A percentile compares a stretch with the other conserved stretches of the same genome.
These are phyloP conservation scores for Ophiocordyceps camponoti-floridani DNA, from an alignment of 2,329 filamentous ascomycete genomes.

Conservation along the genomic window DNA sequence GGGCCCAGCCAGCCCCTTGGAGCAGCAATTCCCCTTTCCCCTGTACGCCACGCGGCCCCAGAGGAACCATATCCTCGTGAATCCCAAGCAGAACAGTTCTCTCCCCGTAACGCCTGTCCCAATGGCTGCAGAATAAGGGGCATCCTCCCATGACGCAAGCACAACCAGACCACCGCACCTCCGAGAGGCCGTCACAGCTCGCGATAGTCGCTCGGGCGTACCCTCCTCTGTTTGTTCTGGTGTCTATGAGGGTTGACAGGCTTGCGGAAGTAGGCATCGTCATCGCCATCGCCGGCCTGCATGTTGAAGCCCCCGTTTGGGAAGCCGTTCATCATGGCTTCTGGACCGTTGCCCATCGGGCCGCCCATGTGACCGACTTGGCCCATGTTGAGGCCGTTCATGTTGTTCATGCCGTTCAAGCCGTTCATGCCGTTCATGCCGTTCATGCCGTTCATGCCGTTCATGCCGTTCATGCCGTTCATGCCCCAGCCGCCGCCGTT, in stretches of 20 bases:
- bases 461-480: conserved; percentile 10
- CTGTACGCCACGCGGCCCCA: background rate
- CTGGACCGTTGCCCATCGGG: conserved; percentile 8
- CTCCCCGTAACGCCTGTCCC: background rate
- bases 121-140: background rate
- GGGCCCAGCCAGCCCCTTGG: too few species aligned
- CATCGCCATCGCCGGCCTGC: conserved; percentile 47
- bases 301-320: conserved; percentile 21
- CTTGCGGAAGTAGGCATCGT: conserved; percentile 87
- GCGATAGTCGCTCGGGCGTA: conserved; percentile 78
- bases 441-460: background rate
- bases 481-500: conserved; percentile 14
- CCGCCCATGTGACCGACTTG: conserved; percentile 3
- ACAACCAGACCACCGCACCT: background rate
- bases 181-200: conserved; percentile 40
- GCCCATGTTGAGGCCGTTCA: conserved; percentile 12
- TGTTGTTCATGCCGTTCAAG: conserved; percentile 11
- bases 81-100: too few species aligned
- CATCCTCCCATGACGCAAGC: background rate
- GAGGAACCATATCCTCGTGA: background rate
- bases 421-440: conserved; percentile 10
- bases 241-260: conserved; percentile 89
- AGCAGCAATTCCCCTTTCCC: too few species aligned
- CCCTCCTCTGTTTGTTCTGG: conserved; percentile 60
- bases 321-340: conserved; percentile 14